Conservation (phyloP, 73 alveolate genomes). For the Tetrahymena thermophila region DNA sequence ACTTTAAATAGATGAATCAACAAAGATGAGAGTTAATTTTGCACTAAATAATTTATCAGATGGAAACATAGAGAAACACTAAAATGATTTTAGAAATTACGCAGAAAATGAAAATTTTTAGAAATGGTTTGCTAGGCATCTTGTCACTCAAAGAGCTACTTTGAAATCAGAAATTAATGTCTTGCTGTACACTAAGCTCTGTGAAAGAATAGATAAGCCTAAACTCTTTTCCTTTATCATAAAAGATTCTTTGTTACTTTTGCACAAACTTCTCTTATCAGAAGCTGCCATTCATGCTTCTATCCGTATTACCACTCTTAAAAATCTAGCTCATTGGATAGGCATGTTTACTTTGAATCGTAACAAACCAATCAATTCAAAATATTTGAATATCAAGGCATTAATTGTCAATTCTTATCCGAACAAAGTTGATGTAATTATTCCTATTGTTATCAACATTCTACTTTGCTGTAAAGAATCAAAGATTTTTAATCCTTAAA, state of each 20-base stretch:
- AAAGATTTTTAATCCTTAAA: not conserved
- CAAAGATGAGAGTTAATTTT: conserved; percentile 4
- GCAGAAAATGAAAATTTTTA: conserved; percentile 9
- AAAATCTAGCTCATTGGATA: not conserved
- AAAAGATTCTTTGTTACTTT: conserved; percentile 2
- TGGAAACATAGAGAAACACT: not conserved
- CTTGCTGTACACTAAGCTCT: not conserved
- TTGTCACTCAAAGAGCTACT: conserved; percentile 9
- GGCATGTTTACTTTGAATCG: not conserved
- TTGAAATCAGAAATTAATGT: not conserved
- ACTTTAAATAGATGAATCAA: not conserved
- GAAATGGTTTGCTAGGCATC: conserved; percentile 12
- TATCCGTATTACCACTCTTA: not conserved
- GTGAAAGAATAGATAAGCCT: conserved; percentile 10
- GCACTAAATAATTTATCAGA: conserved; percentile 1
- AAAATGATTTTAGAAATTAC: conserved; percentile 7
- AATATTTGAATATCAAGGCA: not conserved
- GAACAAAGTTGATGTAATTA: not conserved
- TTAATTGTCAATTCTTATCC: not conserved
- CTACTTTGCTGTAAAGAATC: not conserved
- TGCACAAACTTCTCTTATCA: not conserved
- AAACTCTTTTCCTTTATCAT: conserved; percentile 4
- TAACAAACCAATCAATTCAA: not conserved
- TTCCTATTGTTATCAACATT: not conserved
- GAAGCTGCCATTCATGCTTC: not conserved